Evolutionary conservation across 495 filamentous ascomycete species (phyloP).

Genomic region (Choiromyces venosus): DNA sequence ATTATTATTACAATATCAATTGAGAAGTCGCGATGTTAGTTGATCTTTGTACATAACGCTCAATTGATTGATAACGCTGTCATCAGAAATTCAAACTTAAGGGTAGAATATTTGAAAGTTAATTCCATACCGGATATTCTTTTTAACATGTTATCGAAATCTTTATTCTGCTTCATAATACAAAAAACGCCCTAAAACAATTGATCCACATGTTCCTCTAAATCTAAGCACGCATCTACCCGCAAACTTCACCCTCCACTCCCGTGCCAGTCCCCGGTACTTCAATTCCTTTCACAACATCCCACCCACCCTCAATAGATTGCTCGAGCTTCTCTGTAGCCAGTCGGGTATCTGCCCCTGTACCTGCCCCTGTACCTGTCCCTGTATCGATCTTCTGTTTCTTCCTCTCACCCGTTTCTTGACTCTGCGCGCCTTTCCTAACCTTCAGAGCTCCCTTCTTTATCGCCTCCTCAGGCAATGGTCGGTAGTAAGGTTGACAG

Average conservation of each 20-base stretch:
- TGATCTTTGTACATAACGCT: not conserved
- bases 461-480: slow-evolving; percentile 81
- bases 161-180: not conserved
- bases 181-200: not conserved
- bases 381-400: slow-evolving; percentile 43
- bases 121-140: not conserved
- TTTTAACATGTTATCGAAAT: not conserved
- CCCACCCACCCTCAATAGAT: not conserved
- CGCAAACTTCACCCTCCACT: not conserved
- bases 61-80: not conserved
- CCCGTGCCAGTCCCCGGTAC: not conserved
- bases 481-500: slow-evolving; percentile 83
- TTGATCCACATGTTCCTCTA: not conserved
- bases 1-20: not conserved
- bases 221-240: not conserved
- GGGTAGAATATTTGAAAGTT: not conserved
- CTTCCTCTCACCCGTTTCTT: slow-evolving; percentile 10
- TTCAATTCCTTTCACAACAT: not conserved
- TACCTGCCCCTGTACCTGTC: slow-evolving; percentile 44
- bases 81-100: not conserved
- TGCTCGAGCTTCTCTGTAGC: slow-evolving; percentile 11
- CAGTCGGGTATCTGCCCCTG: slow-evolving; percentile 19
- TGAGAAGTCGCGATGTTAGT: not conserved
- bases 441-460: slow-evolving; percentile 68
- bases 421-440: slow-evolving; percentile 47